Conservation (phyloP, 2,329 filamentous ascomycete genomes). For the Ophiostoma pallidulum region DNA sequence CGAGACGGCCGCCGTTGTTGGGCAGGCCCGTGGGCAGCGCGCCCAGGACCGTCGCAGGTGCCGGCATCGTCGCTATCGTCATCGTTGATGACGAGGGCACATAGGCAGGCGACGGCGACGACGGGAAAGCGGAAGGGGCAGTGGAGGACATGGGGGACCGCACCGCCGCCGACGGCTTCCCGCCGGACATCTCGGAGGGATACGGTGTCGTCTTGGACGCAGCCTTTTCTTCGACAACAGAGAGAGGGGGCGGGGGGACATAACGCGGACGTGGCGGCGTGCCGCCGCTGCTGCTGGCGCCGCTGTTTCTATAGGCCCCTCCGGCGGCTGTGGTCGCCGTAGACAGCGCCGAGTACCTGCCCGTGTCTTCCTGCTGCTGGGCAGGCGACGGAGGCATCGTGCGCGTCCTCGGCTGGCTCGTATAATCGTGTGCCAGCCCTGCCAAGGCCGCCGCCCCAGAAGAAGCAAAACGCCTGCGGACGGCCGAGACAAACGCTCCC, state of each 20-base stretch:
- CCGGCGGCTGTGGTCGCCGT: neutral
- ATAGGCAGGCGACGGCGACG: conserved; percentile 6
- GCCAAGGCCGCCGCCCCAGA: no score
- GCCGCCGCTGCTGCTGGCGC: conserved; percentile 1
- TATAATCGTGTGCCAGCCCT: conserved; percentile 25
- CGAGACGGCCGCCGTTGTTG: conserved; percentile 8
- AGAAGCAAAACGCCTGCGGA: conserved; percentile 41
- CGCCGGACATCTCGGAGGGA: no score
- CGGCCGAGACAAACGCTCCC: conserved; percentile 41
- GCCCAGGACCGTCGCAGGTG: neutral
- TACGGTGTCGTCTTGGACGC: neutral
- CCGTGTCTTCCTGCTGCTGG: conserved; percentile 8
- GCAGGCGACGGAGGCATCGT: neutral
- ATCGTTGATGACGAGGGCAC: no score
- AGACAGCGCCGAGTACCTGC: conserved; percentile 2
- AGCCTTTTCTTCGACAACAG: neutral
- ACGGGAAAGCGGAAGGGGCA: no score
- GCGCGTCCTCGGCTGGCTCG: conserved; percentile 18
- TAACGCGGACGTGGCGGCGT: neutral
- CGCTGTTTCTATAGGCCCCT: neutral
- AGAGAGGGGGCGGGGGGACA: neutral
- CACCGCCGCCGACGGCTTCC: no score
- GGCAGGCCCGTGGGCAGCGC: conserved; percentile 9
- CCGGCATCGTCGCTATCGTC: neutral
- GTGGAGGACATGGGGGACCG: no score